These are phyloP conservation scores for Carex kokanica DNA, from an alignment of 176 grass and related monocot species.

Conservation along the genomic window DNA sequence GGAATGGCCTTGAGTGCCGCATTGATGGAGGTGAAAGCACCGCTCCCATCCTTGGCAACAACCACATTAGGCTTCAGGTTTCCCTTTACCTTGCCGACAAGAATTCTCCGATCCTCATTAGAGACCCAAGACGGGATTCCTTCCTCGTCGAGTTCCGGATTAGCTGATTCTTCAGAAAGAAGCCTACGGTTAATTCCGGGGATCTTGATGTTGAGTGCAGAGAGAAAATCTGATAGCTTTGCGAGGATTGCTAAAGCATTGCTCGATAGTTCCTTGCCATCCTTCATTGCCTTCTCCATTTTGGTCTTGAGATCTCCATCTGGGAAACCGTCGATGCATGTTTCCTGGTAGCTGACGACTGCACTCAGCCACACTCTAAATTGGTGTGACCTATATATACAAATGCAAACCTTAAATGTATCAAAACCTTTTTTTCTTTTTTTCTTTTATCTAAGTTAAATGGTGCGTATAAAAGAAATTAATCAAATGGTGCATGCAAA, in stretches of 20 bases:
- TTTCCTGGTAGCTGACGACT: slow-evolving; percentile 63
- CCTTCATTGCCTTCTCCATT: slow-evolving; percentile 50
- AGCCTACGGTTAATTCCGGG: slow-evolving; percentile 32
- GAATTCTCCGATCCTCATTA: slow-evolving; percentile 41
- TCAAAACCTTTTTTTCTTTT: background rate
- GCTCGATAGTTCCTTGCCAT: slow-evolving; percentile 56
- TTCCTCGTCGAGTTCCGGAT: slow-evolving; percentile 29
- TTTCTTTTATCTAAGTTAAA: background rate
- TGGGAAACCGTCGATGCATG: slow-evolving; percentile 86
- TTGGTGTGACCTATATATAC: slow-evolving; percentile 30
- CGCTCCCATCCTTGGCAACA: slow-evolving; percentile 76
- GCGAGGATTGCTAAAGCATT: slow-evolving; percentile 76
- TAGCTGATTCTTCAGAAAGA: slow-evolving; percentile 22
- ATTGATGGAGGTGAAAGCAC: slow-evolving; percentile 76
- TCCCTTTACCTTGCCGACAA: slow-evolving; percentile 47
- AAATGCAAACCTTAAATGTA: background rate
- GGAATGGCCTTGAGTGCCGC: slow-evolving; percentile 67
- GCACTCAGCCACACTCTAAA: slow-evolving; percentile 78
- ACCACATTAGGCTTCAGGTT: slow-evolving; percentile 42
- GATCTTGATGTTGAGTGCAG: slow-evolving; percentile 28
- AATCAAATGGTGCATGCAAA: background rate
- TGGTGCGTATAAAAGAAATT: background rate
- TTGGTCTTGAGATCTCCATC: slow-evolving; percentile 64
- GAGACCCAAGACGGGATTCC: slow-evolving; percentile 50
- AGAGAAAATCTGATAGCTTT: slow-evolving; percentile 43